These are phyloP conservation scores for Rosa lucieae DNA, from an alignment of 306 rosid species.

Conservation along the genomic window DNA sequence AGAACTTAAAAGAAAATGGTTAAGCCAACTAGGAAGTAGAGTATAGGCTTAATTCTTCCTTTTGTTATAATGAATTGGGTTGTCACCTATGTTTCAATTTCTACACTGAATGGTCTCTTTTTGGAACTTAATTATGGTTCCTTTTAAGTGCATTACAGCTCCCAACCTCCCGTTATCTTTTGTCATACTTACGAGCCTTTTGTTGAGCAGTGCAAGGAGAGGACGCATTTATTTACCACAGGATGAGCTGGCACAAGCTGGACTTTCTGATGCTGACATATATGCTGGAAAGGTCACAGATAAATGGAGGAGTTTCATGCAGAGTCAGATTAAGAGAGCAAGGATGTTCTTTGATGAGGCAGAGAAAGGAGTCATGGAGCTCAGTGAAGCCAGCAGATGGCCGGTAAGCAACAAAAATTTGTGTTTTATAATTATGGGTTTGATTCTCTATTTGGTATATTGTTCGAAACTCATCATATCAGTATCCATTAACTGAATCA, in stretches of 20 bases:
- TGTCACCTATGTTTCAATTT: not conserved
- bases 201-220: slow-evolving; percentile 65
- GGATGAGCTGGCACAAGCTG: slow-evolving; percentile 77
- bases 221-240: slow-evolving; percentile 92
- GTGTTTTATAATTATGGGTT: not conserved
- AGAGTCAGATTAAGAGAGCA: slow-evolving; percentile 77
- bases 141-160: not conserved
- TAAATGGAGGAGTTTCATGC: slow-evolving; percentile 87
- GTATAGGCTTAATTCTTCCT: not conserved
- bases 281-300: slow-evolving; percentile 62
- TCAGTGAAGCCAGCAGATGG: slow-evolving; percentile 83
- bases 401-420: slow-evolving; percentile 44
- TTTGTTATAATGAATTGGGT: not conserved
- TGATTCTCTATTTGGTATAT: not conserved
- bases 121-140: not conserved
- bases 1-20: not conserved
- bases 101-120: not conserved
- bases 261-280: slow-evolving; percentile 77
- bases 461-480: not conserved
- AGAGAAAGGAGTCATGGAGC: slow-evolving; percentile 74
- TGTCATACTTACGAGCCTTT: not conserved
- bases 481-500: not conserved
- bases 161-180: not conserved
- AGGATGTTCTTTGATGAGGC: slow-evolving; percentile 89
- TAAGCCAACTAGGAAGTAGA: not conserved